phyloP scores from a whole-genome alignment of 2,329 filamentous ascomycete genomes.

The Knufia fluminis region DNA sequence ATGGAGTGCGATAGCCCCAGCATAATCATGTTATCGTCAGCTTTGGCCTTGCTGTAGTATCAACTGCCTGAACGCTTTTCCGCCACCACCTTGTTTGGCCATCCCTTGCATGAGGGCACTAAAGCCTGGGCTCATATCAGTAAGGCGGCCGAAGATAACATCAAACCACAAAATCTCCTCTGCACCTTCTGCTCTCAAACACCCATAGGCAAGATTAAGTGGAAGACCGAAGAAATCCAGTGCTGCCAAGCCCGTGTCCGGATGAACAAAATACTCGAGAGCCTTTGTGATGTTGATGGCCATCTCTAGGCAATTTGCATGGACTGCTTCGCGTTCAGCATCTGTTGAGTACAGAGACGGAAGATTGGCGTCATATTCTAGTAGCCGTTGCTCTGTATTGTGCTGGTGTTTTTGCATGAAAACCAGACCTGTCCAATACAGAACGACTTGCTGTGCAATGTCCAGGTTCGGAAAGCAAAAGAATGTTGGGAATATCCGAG shows the following conservation, averaged over 20 bases:
- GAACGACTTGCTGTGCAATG: slow-evolving; percentile 11
- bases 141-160: not conserved
- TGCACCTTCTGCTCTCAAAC: not conserved
- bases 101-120: not conserved
- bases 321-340: not conserved
- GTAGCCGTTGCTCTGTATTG: not conserved
- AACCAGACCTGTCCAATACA: slow-evolving; percentile 4
- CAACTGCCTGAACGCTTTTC: slow-evolving; percentile 53
- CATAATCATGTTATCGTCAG: too few relatives aligned
- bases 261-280: slow-evolving; percentile 9
- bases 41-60: too few relatives aligned
- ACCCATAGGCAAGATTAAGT: slow-evolving; percentile 3
- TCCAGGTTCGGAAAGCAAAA: slow-evolving; percentile 10
- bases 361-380: too few relatives aligned
- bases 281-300: slow-evolving; percentile 5
- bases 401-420: not conserved
- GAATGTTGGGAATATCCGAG: slow-evolving; percentile 7
- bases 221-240: slow-evolving; percentile 4
- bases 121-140: not conserved
- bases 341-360: slow-evolving; percentile 1
- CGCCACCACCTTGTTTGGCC: slow-evolving; percentile 1
- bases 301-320: not conserved
- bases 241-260: slow-evolving; percentile 1
- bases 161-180: not conserved
- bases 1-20: too few relatives aligned